Conservation (phyloP, 352 stramenopile species). For the Phytophthora macrochlamydospora region DNA sequence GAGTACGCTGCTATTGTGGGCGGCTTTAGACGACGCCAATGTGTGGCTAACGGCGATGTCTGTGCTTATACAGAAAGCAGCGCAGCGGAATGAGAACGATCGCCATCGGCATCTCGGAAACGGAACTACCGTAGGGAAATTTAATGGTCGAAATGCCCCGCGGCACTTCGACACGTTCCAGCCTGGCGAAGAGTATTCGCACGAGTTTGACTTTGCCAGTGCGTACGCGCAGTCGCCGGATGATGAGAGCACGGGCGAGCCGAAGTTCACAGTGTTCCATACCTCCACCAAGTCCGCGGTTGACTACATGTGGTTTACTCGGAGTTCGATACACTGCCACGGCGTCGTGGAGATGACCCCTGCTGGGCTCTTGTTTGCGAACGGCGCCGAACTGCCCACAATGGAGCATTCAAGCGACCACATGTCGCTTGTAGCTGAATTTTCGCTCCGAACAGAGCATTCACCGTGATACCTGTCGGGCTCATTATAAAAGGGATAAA, state of each 20-base stretch:
- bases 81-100: slow-evolving; percentile 45
- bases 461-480: neutral
- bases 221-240: slow-evolving; percentile 67
- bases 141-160: slow-evolving; percentile 21
- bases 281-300: slow-evolving; percentile 57
- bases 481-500: too few relatives aligned
- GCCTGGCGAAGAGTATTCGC: slow-evolving; percentile 17
- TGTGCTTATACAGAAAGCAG: slow-evolving; percentile 25
- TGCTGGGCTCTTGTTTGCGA: slow-evolving; percentile 51
- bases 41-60: neutral
- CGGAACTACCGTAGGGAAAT: slow-evolving; percentile 50
- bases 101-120: slow-evolving; percentile 35
- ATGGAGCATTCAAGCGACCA: slow-evolving; percentile 66
- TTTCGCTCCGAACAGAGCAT: slow-evolving; percentile 38
- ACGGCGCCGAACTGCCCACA: slow-evolving; percentile 56
- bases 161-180: slow-evolving; percentile 32
- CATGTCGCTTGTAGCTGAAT: slow-evolving; percentile 70
- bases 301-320: slow-evolving; percentile 78
- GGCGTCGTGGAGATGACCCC: slow-evolving; percentile 71
- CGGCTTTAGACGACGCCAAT: neutral
- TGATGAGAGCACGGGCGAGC: slow-evolving; percentile 54
- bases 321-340: slow-evolving; percentile 52
- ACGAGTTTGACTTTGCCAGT: slow-evolving; percentile 57
- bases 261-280: slow-evolving; percentile 80
- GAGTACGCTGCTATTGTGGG: slow-evolving; percentile 16